Base-by-base conservation (phyloP, 2,329 filamentous ascomycete species). In the Fusarium sarcochroum region DNA sequence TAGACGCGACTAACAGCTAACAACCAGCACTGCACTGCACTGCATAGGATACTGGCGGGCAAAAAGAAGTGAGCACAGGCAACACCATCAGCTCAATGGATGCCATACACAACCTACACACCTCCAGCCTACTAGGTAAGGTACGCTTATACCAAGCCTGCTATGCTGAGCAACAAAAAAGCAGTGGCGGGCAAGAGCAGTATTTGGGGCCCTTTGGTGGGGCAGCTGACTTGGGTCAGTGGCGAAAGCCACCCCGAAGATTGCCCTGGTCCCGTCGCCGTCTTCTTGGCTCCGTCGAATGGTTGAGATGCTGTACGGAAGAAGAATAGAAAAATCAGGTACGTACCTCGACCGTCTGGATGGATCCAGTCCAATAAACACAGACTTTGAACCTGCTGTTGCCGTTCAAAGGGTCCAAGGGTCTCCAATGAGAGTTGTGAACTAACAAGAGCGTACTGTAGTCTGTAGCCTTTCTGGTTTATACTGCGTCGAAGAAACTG, bases 191-290 rank as follows among this genome's bases (percentile, higher is more conserved):
- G 49, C 58, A 51, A 63, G 53, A 64, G 55, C 57, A 66, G 64
- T 61, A 51, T 70, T 65, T 52, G 59, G 68, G 37, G 68, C 62
- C 68, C 63, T 72, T 58, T 73, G 66, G 74, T 76, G 75, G 75
- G 70, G 73, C 75, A 76, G 72, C 74, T 77, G 76, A 77, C 75
- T 76, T 73, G 67, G 68, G 54, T 68, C 60, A 68, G 74, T 76
- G 74, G 74, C 74, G 55, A 75, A 74, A 74, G 72, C 72, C 73
- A 70, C 72, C 49, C 69, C 64, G 66, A 69, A 40, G 50, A 64
- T 46, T 51, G 61, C 46, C 57, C 53, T 63, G 62, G 61, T 49
- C 51, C 53, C 50, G 40, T 53, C 42, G 48, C 38, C 27, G 37
- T 63, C 50, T 27, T 56, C 49, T 63, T 63, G 32, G 59, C 56